Base-by-base conservation (phyloP, 2,329 filamentous ascomycete genomes). In the Pseudocercospora ulei region DNA sequence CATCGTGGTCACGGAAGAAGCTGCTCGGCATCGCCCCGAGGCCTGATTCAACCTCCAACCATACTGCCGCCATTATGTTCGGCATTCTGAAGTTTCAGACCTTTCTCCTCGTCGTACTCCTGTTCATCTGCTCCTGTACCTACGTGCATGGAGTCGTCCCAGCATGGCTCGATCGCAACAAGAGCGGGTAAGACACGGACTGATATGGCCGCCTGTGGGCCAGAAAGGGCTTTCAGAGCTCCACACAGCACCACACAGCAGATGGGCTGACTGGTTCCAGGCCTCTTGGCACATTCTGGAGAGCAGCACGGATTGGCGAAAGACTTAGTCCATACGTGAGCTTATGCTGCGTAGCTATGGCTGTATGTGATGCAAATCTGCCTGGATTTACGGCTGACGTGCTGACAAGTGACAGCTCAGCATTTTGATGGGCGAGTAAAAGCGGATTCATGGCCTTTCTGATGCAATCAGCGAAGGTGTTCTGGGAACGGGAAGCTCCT, bases 51-150 rank as follows among this genome's bases (percentile, higher is more conserved):
- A 16, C 14, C 14, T 11, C 11, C 5, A 23, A 1, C n/a, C 19
- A 3, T 12, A 9, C 19, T 17, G 13, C 8, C 13, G 20, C 35
- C 57, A 95, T 20, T 8, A 57, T 57, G 90, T 82, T 90, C 43
- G 90, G 90, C 39, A 80, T 98, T 57, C 95, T 98, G 78, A 96
- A 96, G 68, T 96, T 98, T 70, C 86, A 95, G 65, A 93, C 86
- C 43, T 81, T 96, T 53, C 76, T 98, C 54, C 76, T 96, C 55
- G 88, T 95, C 52, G 78, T 98, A 56, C 78, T 98, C 35, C 80
- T 98, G 53, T 77, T 92, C 53, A 92, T 96, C 59, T 98, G 90
- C 73, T 95, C 90, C 41, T 87, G 83, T 64, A 78, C 90, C 47
- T 96, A 98, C 66, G 75, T 86, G 40, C 90, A 96, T 69, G 81